Conservation (phyloP, 148 eudicot species). For the Chenopodium quinoa region DNA sequence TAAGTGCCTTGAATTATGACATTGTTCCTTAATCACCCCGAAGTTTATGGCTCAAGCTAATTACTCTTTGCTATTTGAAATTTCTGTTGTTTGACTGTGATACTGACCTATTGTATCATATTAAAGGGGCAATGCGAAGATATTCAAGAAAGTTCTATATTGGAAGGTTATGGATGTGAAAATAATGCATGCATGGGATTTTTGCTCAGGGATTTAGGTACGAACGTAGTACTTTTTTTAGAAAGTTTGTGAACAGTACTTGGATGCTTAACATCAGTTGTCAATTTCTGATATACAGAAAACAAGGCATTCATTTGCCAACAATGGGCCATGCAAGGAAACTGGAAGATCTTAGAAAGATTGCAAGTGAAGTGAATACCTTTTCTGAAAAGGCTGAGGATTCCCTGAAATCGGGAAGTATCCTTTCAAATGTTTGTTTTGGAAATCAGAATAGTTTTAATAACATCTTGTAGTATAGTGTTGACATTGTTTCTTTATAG, state of each 20-base stretch:
- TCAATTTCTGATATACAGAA: constrained; percentile 39
- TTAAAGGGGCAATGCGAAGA: constrained; percentile 74
- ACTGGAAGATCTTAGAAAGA: constrained; percentile 61
- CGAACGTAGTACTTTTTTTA: background rate
- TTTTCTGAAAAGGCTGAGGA: constrained; percentile 65
- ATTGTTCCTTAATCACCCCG: background rate
- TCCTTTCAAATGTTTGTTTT: constrained; percentile 42
- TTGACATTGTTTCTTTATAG: background rate
- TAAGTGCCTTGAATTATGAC: constrained; percentile 18
- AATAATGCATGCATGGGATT: constrained; percentile 59
- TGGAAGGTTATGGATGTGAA: constrained; percentile 89
- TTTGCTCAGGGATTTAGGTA: constrained; percentile 80
- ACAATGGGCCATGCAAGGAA: constrained; percentile 62
- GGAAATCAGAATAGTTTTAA: background rate
- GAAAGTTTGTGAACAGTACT: background rate
- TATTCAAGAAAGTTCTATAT: constrained; percentile 77
- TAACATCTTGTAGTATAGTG: background rate
- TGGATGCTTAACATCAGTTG: constrained; percentile 1
- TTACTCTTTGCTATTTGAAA: background rate
- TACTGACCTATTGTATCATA: constrained; percentile 13
- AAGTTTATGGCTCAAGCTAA: background rate
- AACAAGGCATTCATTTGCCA: constrained; percentile 76
- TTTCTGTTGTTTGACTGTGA: constrained; percentile 6
- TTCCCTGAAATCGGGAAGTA: constrained; percentile 55
- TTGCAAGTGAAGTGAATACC: constrained; percentile 56